Evolutionary conservation across 2,329 filamentous ascomycete species (phyloP).

Genomic region (Fusarium xylarioides): DNA sequence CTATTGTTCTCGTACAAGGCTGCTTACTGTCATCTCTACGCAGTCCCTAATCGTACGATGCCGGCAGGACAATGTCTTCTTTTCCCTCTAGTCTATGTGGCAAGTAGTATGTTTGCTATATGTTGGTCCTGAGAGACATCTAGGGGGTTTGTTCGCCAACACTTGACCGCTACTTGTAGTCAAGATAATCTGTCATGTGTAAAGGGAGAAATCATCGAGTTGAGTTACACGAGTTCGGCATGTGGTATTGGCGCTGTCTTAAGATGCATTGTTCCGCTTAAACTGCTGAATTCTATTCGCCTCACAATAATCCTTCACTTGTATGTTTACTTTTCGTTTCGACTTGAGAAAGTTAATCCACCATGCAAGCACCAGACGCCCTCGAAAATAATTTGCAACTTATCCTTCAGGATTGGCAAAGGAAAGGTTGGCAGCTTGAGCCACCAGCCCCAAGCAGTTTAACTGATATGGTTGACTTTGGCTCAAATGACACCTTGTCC

Average conservation of each 20-base stretch:
- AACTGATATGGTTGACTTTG: background rate
- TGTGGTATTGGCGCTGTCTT: too few species aligned
- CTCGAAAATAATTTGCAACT: background rate
- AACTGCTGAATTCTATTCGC: too few species aligned
- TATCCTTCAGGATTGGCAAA: background rate
- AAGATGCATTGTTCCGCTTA: too few species aligned
- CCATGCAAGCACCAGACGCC: background rate
- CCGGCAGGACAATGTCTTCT: background rate
- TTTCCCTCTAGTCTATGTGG: background rate
- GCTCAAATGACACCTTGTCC: slow-evolving; percentile 1
- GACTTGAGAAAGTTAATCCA: background rate
- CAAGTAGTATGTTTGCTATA: background rate
- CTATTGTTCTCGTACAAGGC: background rate
- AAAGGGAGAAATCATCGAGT: too few species aligned
- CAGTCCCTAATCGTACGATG: background rate
- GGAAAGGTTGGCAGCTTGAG: background rate
- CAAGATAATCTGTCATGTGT: too few species aligned
- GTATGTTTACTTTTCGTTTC: too few species aligned
- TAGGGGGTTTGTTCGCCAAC: too few species aligned
- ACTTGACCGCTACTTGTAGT: too few species aligned
- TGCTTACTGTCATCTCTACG: too few species aligned
- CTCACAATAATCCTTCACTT: too few species aligned
- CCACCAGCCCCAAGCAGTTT: background rate
- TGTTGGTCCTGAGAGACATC: background rate
- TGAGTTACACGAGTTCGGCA: too few species aligned